Base-by-base conservation (phyloP, 495 filamentous ascomycete genomes). In the Podospora sp. region DNA sequence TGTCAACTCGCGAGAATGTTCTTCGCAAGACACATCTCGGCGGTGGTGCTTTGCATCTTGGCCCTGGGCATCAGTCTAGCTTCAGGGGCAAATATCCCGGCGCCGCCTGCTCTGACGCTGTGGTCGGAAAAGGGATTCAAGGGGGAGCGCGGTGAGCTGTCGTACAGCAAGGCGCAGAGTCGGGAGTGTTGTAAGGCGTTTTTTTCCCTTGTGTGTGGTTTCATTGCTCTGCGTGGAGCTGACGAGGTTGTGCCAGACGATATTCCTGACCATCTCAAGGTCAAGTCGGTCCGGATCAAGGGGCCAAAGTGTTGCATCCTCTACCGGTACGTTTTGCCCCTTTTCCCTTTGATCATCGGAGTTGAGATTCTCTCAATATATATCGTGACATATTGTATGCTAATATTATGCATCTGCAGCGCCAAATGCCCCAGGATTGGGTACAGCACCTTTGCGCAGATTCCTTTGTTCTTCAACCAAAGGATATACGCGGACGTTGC, bases 321-420 rank as follows among this genome's bases (percentile, higher is more conserved):
- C 51, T 68, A 68, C 35, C 65, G 65, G 65, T 67, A 63, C 12
- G 46, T 26, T 16, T 52, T 14, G 14, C 4, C 52, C 40, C 26
- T 8, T 33, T n/a, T n/a, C n/a, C n/a, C 29, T 3, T 33, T 33
- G 29, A 33, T 33, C 29, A 8, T n/a, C n/a, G n/a, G n/a, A n/a
- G n/a, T n/a, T n/a, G n/a, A n/a, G n/a, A n/a, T n/a, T n/a, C n/a
- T n/a, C n/a, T n/a, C n/a, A n/a, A n/a, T n/a, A n/a, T n/a, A n/a
- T n/a, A n/a, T n/a, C n/a, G n/a, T n/a, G n/a, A n/a, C n/a, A n/a
- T n/a, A n/a, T n/a, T n/a, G n/a, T n/a, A n/a, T 25, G 27, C 18
- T 35, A 12, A 7, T n/a, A 20, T 55, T 6, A 49, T 16, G 11
- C 12, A n/a, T n/a, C 36, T 26, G 18, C 57, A 62, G 27, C 26